Conservation (phyloP, 2,329 filamentous ascomycete species). For the Graphilbum fragrans region DNA sequence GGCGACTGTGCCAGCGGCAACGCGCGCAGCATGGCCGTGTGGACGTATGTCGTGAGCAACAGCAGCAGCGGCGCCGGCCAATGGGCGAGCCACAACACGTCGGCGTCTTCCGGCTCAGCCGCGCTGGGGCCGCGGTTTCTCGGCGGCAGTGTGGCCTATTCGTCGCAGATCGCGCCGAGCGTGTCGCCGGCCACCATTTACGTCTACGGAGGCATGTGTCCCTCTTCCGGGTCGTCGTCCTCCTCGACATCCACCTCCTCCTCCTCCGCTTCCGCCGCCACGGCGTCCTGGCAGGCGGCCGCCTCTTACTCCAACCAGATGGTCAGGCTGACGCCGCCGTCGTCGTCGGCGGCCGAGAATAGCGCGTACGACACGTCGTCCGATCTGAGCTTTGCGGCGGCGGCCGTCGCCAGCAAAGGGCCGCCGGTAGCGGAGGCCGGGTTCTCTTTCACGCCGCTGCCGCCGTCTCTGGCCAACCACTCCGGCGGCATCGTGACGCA, state of each 20-base stretch:
- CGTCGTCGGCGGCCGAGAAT: slow-evolving; percentile 6
- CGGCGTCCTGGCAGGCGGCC: slow-evolving; percentile 45
- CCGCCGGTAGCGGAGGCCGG: slow-evolving; percentile 72
- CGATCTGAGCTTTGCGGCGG: slow-evolving; percentile 21
- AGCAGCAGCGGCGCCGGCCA: slow-evolving; percentile 8
- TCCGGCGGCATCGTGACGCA: slow-evolving; percentile 47
- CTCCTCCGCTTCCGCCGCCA: slow-evolving; percentile 13
- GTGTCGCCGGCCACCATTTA: slow-evolving; percentile 49
- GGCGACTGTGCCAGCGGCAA: slow-evolving; percentile 50
- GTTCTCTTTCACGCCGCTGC: slow-evolving; percentile 66
- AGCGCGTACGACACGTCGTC: slow-evolving; percentile 12
- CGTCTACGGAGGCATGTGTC: slow-evolving; percentile 87
- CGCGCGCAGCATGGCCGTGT: slow-evolving; percentile 41
- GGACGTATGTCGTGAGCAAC: slow-evolving; percentile 46
- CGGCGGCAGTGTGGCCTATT: slow-evolving; percentile 53
- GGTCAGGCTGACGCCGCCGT: slow-evolving; percentile 42
- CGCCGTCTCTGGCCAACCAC: slow-evolving; percentile 56
- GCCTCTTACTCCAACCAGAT: slow-evolving; percentile 75
- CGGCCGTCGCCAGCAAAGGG: slow-evolving; percentile 34
- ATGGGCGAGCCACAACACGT: background rate
- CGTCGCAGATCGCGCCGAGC: slow-evolving; percentile 41
- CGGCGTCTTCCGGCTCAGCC: background rate
- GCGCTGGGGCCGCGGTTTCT: slow-evolving; percentile 31
- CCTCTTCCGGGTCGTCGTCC: slow-evolving; percentile 15
- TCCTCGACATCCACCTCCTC: slow-evolving; percentile 14